phyloP scores from a whole-genome alignment of 1,139 yeast species.

The Hansenula sp. region DNA sequence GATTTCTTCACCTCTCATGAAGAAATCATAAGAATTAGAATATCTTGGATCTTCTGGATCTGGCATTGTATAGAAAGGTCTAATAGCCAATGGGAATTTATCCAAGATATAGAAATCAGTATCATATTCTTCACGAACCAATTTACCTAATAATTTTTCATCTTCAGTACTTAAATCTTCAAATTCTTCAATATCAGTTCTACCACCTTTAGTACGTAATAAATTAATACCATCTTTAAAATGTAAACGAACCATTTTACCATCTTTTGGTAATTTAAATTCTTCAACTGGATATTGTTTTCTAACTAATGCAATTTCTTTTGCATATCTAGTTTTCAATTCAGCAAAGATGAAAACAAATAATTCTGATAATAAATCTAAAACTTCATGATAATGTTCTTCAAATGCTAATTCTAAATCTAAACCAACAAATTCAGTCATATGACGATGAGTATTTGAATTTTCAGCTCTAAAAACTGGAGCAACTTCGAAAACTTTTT shows the following conservation, averaged over 20 bases:
- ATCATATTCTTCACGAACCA: slow-evolving; percentile 89
- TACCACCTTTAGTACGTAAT: slow-evolving; percentile 78
- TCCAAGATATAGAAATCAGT: slow-evolving; percentile 97
- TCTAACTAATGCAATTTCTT: slow-evolving; percentile 87
- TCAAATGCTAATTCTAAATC: slow-evolving; percentile 98
- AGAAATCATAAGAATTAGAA: slow-evolving; percentile 96
- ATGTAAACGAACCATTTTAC: slow-evolving; percentile 85
- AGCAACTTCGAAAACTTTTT: slow-evolving; percentile 90
- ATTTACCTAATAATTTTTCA: slow-evolving; percentile 86
- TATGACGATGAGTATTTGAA: slow-evolving; percentile 97
- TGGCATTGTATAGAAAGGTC: slow-evolving; percentile 99
- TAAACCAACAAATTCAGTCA: slow-evolving; percentile 97
- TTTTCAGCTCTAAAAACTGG: slow-evolving; percentile 99
- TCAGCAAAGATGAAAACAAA: slow-evolving; percentile 85
- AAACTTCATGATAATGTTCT: slow-evolving; percentile 94
- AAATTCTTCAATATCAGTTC: slow-evolving; percentile 72
- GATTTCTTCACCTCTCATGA: slow-evolving; percentile 99
- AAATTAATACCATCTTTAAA: slow-evolving; percentile 88
- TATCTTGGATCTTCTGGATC: slow-evolving; percentile 87
- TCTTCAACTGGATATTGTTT: slow-evolving; percentile 97
- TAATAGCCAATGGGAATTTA: slow-evolving; percentile 92
- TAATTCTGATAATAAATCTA: slow-evolving; percentile 78
- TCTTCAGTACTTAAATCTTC: slow-evolving; percentile 93
- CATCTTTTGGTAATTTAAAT: slow-evolving; percentile 84
- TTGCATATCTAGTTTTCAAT: slow-evolving; percentile 71